Base-by-base conservation (phyloP, 805 yeast species). In the Candida nitratophila region DNA sequence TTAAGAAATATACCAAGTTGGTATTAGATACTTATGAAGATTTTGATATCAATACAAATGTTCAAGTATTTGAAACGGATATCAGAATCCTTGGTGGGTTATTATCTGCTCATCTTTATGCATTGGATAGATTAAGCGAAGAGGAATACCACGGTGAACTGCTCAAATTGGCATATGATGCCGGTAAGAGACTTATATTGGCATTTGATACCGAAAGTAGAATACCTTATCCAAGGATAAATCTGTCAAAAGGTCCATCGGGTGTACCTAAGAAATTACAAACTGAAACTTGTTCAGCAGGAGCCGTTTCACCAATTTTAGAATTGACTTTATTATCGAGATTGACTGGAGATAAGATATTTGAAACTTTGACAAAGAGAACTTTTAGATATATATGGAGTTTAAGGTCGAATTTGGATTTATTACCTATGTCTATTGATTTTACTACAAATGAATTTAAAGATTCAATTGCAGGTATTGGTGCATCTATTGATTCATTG, bases 401-500 rank as follows among this genome's bases (percentile, higher is more conserved):
- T 4, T 66, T 79, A 2, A 67, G 90, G 47, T 74, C 85, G 44
- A 53, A 61, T 1, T 57, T 85, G 14, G 79, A 85, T 50, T 65
- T 91, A 26, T 54, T 91, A 14, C 95, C 96, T 2, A 83, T 85
- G 86, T 73, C 90, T 0, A 67, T 89, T 4, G 81, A 83, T 47
- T 48, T 58, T 1, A 37, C 22, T n/a, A 22, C 44, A 0, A 54
- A 68, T 1, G 62, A 69, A 0, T 80, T 86, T 78, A 63, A 69
- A 35, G 83, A 83, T 44, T 59, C 72, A 0, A 63, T 79, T 35
- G 77, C 93, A 0, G 96, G 96, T 0, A 72, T 86, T 10, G 97
- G 98, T 2, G 97, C 97, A 0, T 84, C 95, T 2, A 76, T 87
- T 15, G 98, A 90, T 61, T 87, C 96, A 0, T 86, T 86, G 55